Evolutionary conservation across 768 basidiomycete species (phyloP), one percentile per base, ranked within the genome.

Genomic region (Pulveroboletus frians): DNA sequence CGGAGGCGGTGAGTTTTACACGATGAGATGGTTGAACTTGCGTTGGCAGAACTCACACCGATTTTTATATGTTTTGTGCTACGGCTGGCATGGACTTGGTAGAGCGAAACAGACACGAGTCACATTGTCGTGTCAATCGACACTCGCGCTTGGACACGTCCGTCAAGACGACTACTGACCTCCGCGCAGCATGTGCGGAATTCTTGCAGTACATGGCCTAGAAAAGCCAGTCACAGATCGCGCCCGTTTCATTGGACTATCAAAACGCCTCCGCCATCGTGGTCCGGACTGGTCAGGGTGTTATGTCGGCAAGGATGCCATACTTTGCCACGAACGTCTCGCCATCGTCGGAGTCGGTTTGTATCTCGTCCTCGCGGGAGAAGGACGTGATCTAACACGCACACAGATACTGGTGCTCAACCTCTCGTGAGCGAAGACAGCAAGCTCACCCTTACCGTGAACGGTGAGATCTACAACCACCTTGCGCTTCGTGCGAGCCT

Each of bases 391-490:
- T 39, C 53, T 51, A 42, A 48, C 36, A 30, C 40, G 18, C 9
- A 9, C 36, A 43, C 61, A 98, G 95, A 98, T 64, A 86, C 93
- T 32, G 96, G 96, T 54, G 96, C 96, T 17, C 96, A 99, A 66
- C 96, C 96, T 13, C 77, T 99, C 39, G 69, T 85, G 49, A 92
- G 87, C 70, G 80, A 89, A 20, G 92, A 97, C 56, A 87, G 84
- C 46, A 88, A 86, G 59, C 62, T 84, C 54, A 79, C 85, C 56
- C 85, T 99, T 46, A 81, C 88, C 50, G 96, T 99, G 64, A 99
- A 99, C 69, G 96, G 96, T 44, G 96, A 99, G 71, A 98, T 99
- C 61, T 99, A 99, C 78, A 99, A 98, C 76, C 92, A 98, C 65
- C 70, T 89, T 47, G 76, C 84, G 15, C 81, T 98, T 44, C 81